Evolutionary conservation across 768 basidiomycete species (phyloP).

Genomic region (Tulasnella sp.): DNA sequence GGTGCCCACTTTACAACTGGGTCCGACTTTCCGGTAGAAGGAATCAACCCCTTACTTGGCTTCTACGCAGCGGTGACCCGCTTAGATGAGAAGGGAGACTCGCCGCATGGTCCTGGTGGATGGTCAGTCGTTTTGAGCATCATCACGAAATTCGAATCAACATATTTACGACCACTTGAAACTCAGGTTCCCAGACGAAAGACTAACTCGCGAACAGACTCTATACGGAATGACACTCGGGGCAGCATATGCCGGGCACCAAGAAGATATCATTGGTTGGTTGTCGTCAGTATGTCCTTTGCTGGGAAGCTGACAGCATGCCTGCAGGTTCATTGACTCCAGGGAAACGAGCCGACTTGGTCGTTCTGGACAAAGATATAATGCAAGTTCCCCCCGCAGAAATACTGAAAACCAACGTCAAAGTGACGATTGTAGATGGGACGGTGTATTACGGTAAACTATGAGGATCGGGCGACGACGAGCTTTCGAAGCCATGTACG

Average conservation of each 20-base stretch:
- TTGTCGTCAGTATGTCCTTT: not conserved
- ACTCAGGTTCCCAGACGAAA: conserved; percentile 71
- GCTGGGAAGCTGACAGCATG: not conserved
- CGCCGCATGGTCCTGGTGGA: conserved; percentile 80
- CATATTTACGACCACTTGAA: conserved; percentile 1
- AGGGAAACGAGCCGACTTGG: conserved; percentile 88
- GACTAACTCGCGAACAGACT: conserved; percentile 78
- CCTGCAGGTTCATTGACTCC: conserved; percentile 66
- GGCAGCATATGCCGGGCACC: conserved; percentile 85
- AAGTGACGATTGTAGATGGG: conserved; percentile 78
- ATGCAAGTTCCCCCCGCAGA: conserved; percentile 65
- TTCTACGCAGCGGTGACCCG: conserved; percentile 90
- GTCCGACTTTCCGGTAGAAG: conserved; percentile 93
- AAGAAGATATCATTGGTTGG: conserved; percentile 49
- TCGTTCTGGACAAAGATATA: conserved; percentile 79
- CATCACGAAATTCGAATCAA: not conserved
- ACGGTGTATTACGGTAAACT: conserved; percentile 61
- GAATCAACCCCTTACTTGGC: conserved; percentile 83
- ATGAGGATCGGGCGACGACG: not conserved
- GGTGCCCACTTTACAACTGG: conserved; percentile 71
- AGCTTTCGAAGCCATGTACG: too few species aligned
- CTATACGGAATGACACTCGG: conserved; percentile 83
- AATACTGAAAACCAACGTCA: conserved; percentile 67
- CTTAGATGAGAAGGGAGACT: conserved; percentile 65
- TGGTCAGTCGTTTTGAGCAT: conserved; percentile 58